Conservation (phyloP, 202 grass and related monocot genomes). For the Panicum hallii region DNA sequence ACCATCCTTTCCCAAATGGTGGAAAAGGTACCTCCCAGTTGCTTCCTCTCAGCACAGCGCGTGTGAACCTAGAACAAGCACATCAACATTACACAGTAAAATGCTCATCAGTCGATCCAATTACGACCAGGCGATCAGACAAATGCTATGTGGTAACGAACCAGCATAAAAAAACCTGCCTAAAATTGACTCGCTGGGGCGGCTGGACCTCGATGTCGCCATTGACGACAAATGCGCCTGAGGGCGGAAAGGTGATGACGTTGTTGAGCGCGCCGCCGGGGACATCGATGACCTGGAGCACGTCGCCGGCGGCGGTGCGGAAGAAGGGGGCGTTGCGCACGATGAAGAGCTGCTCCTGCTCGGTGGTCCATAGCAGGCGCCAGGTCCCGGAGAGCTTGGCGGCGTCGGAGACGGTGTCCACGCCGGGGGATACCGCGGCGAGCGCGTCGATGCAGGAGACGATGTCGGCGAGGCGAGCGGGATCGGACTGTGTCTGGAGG, state of each 20-base stretch:
- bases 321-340: slow-evolving; percentile 76
- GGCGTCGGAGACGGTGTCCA: slow-evolving; percentile 59
- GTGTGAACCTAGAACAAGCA: slow-evolving; percentile 69
- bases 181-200: slow-evolving; percentile 92
- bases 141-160: not conserved
- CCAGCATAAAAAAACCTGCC: slow-evolving; percentile 28
- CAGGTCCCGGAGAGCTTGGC: slow-evolving; percentile 75
- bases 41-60: slow-evolving; percentile 71
- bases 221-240: slow-evolving; percentile 79
- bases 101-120: not conserved
- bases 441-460: slow-evolving; percentile 76
- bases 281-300: slow-evolving; percentile 93
- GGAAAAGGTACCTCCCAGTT: slow-evolving; percentile 88
- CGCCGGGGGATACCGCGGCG: slow-evolving; percentile 35
- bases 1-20: slow-evolving; percentile 97
- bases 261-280: slow-evolving; percentile 67
- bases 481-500: slow-evolving; percentile 70
- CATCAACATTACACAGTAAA: not conserved
- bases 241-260: slow-evolving; percentile 92
- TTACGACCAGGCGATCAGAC: not conserved
- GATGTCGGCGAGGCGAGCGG: slow-evolving; percentile 73
- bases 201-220: slow-evolving; percentile 69
- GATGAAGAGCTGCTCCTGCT: slow-evolving; percentile 98
- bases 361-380: slow-evolving; percentile 95
- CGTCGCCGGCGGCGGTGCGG: slow-evolving; percentile 85